These are phyloP conservation scores for Colletotrichum acutatum DNA, from an alignment of 2,329 filamentous ascomycete genomes.

Conservation along the genomic window DNA sequence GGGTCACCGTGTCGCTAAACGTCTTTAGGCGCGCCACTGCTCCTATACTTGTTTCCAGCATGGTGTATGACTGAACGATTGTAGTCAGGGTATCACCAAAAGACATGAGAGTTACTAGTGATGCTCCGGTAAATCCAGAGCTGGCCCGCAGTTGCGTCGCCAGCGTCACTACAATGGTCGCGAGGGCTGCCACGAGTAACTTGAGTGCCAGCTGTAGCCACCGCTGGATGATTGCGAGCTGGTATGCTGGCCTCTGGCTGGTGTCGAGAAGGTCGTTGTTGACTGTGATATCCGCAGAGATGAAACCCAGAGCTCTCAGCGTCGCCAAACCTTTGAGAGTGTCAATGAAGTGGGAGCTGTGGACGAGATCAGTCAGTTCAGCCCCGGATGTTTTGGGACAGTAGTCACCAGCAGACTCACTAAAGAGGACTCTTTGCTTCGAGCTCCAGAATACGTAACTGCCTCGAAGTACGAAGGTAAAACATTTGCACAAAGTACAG, in stretches of 20 bases:
- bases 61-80: conserved; percentile 47
- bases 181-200: conserved; percentile 59
- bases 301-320: conserved; percentile 68
- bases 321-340: conserved; percentile 66
- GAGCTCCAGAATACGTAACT: conserved; percentile 69
- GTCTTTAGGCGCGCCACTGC: conserved; percentile 42
- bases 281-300: conserved; percentile 51
- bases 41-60: conserved; percentile 43
- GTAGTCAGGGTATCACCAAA: conserved; percentile 45
- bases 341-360: conserved; percentile 63
- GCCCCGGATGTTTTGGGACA: too few relatives aligned
- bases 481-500: conserved; percentile 65
- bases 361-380: background rate
- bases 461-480: conserved; percentile 70
- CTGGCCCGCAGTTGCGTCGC: conserved; percentile 54
- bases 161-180: conserved; percentile 58
- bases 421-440: conserved; percentile 70
- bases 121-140: conserved; percentile 52
- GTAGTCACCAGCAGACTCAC: conserved; percentile 43
- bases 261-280: conserved; percentile 62
- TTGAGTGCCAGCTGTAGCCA: conserved; percentile 66
- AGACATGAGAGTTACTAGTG: conserved; percentile 50
- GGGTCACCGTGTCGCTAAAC: conserved; percentile 40
- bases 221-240: conserved; percentile 66
- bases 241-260: conserved; percentile 68